phyloP scores from a whole-genome alignment of 116 monocot genomes.

The Iris pallida region DNA sequence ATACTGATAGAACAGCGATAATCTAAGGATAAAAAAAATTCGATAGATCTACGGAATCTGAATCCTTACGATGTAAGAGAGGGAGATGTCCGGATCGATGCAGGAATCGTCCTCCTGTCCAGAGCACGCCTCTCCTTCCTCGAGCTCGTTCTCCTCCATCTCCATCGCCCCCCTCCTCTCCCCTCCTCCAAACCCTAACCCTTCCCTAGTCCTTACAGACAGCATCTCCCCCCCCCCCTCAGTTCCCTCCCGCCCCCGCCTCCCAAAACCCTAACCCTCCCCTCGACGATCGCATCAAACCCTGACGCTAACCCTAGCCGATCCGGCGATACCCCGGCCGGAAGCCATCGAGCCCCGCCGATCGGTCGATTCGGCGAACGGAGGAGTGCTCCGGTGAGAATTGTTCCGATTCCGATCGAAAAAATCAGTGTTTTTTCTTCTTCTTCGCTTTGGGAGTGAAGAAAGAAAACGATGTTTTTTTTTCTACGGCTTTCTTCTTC shows the following conservation, averaged over 20 bases:
- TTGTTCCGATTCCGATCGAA: slow-evolving; percentile 6
- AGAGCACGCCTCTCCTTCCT: slow-evolving; percentile 37
- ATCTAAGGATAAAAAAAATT: too few species aligned
- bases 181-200: slow-evolving; percentile 16
- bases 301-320: not conserved
- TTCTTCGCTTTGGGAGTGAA: not conserved
- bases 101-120: slow-evolving; percentile 16
- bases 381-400: not conserved
- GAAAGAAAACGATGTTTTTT: too few species aligned
- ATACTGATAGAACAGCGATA: too few species aligned
- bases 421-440: not conserved
- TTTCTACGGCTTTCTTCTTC: too few species aligned
- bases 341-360: too few species aligned
- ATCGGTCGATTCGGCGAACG: not conserved
- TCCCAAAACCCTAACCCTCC: slow-evolving; percentile 10
- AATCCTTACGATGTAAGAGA: slow-evolving; percentile 50
- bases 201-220: slow-evolving; percentile 20
- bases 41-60: too few species aligned
- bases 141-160: slow-evolving; percentile 53
- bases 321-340: too few species aligned
- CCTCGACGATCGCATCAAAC: not conserved
- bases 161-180: slow-evolving; percentile 2
- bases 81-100: slow-evolving; percentile 28
- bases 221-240: slow-evolving; percentile 20
- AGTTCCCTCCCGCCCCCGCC: not conserved